Evolutionary conservation across 495 filamentous ascomycete genomes (phyloP), one percentile per base, ranked within the genome.

Genomic region (Penicillium odoratum): DNA sequence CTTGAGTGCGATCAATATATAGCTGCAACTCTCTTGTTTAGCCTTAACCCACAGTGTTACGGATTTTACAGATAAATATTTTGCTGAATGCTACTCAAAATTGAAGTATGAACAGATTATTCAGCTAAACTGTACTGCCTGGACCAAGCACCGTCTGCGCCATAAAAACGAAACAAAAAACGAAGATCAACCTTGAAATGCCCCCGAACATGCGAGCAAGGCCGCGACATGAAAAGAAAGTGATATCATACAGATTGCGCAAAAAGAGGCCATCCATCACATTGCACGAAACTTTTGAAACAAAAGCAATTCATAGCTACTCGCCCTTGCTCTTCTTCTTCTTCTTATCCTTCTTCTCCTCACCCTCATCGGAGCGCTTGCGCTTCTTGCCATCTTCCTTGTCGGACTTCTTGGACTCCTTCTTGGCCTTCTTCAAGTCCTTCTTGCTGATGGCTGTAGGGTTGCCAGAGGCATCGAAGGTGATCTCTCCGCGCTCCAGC

Each of bases 361-460:
- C 80, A 36, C 60, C 78, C 15, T 74, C 79, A 53, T 82, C 82
- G 30, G 75, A 74, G 48, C 78, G 72, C 76, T 84, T 83, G 66
- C 76, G 76, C 75, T 85, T 85, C 75, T 81, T 85, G 59, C 70
- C 73, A 25, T 71, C 74, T 44, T 75, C 77, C 68, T 81, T 80
- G 58, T 65, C 54, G 5, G 72, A 72, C 70, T 88, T 85, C 67
- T 83, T 81, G 61, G 79, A 78, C 21, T 79, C 78, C 74, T 88
- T 88, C 81, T 84, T 86, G 58, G 82, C 78, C 77, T 88, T 89
- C 81, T 91, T 91, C 57, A 88, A 69, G 53, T 87, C 86, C 75
- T 91, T 91, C 78, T 90, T 89, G 72, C 82, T 87, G 57, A 85
- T 56, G n/a, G 85, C 69, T 52, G 79, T 72, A 8, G 86, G 85